Evolutionary conservation across 331 rosid genomes (phyloP).

Genomic region (Arachis monticola): DNA sequence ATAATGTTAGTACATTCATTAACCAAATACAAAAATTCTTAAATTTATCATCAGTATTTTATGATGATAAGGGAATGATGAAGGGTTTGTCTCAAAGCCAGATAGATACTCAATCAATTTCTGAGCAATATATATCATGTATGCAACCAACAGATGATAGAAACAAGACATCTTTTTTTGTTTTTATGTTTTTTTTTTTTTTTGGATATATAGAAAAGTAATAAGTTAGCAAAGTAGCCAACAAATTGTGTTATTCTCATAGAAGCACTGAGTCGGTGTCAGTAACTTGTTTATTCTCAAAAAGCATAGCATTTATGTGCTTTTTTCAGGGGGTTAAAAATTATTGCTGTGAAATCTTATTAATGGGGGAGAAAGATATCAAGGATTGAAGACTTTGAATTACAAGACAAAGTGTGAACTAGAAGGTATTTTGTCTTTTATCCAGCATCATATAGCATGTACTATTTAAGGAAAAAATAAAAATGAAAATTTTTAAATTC

Average conservation of each 20-base stretch:
- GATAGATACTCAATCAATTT: neutral
- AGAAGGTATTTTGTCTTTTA: conserved; percentile 32
- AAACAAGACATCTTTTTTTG: neutral
- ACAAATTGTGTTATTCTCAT: neutral
- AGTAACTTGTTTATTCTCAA: conserved; percentile 10
- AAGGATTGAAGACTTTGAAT: conserved; percentile 25
- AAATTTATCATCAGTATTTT: no score
- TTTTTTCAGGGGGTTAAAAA: conserved; percentile 4
- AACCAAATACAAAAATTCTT: no score
- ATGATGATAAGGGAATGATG: neutral
- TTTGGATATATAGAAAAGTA: neutral
- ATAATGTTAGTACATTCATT: no score
- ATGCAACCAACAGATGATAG: neutral
- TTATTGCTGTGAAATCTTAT: neutral
- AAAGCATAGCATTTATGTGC: neutral
- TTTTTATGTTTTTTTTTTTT: neutral
- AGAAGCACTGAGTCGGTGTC: conserved; percentile 34
- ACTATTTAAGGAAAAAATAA: neutral
- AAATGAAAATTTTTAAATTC: neutral
- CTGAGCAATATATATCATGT: conserved; percentile 2
- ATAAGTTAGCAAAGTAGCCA: conserved; percentile 4
- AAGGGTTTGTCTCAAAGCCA: conserved; percentile 26
- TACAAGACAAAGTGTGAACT: conserved; percentile 32
- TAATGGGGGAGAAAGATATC: conserved; percentile 5
- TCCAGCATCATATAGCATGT: neutral